Conservation (phyloP, 179 eudicot species). For the Nepenthes alata region DNA sequence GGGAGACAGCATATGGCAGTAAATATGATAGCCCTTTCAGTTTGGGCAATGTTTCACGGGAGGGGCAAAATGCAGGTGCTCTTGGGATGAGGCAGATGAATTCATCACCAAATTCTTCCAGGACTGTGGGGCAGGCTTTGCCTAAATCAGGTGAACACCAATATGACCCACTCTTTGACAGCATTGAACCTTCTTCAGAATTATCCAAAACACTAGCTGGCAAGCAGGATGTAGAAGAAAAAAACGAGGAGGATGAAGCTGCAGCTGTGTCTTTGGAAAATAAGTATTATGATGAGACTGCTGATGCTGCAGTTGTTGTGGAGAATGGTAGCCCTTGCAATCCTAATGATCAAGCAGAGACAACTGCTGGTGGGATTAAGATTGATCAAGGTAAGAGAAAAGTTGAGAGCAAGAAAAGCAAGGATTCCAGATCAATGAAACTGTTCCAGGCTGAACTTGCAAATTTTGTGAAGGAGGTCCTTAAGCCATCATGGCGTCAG, state of each 20-base stretch:
- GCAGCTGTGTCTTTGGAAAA: slow-evolving; percentile 35
- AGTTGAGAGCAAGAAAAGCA: slow-evolving; percentile 47
- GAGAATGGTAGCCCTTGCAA: slow-evolving; percentile 55
- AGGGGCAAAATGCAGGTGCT: slow-evolving; percentile 24
- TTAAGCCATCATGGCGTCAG: slow-evolving; percentile 95
- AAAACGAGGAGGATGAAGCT: slow-evolving; percentile 37
- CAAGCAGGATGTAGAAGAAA: slow-evolving; percentile 38
- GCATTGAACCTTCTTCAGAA: slow-evolving; percentile 73
- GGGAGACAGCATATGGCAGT: slow-evolving; percentile 22
- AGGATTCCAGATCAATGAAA: slow-evolving; percentile 82
- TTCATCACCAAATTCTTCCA: slow-evolving; percentile 20
- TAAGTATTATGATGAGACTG: slow-evolving; percentile 87
- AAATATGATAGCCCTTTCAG: slow-evolving; percentile 30
- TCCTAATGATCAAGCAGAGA: slow-evolving; percentile 31
- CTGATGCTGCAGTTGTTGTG: slow-evolving; percentile 74
- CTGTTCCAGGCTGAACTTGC: slow-evolving; percentile 77
- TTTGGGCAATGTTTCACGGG: slow-evolving; percentile 27
- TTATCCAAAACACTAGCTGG: slow-evolving; percentile 31
- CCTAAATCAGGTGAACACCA: slow-evolving; percentile 47
- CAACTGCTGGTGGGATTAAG: slow-evolving; percentile 53
- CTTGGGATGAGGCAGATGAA: slow-evolving; percentile 20
- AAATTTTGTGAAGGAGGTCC: slow-evolving; percentile 78
- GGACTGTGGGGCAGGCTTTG: slow-evolving; percentile 24
- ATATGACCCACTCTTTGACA: slow-evolving; percentile 90
- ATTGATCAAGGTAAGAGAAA: slow-evolving; percentile 57